Evolutionary conservation across 768 basidiomycete genomes (phyloP), one percentile per base, ranked within the genome.

Genomic region (Lyophyllum decastes): DNA sequence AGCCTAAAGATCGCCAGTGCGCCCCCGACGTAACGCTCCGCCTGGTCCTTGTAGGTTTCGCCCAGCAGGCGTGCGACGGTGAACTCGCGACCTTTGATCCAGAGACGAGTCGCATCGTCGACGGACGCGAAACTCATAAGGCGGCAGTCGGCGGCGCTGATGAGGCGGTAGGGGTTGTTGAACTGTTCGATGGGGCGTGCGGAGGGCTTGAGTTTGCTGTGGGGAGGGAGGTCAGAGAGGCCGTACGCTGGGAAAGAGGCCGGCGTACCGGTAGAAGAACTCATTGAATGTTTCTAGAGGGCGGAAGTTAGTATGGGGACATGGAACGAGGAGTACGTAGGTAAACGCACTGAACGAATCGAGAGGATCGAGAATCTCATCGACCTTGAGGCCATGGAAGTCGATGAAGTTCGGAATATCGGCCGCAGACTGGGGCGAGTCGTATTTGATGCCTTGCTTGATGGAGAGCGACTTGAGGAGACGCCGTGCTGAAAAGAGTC

Each of bases 61-160:
- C 95, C 95, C 0, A 98, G 81, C 34, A 99, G 78, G 1, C 87
- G 81, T 5, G 74, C 81, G 4, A 98, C 80, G 1, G 87, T 88
- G 68, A 98, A 98, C 64, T 97, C 95, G 40, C 94, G 86, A 2
- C 96, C 96, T 67, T 98, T 98, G 75, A 98, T 96, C 96, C 96
- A 98, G 0, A 99, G 75, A 21, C 80, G 78, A 1, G 94, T 97
- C 0, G 96, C 95, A 54, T 93, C 91, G 47, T 73, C 76, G 10
- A 97, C 88, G 0, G 86, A 89, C 70, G 91, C 88, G 71, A 98
- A 99, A 0, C 88, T 85, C 89, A 98, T 95, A 57, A 97, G 81
- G 21, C 96, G 89, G 68, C 92, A 98, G 76, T 99, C 96, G 2
- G 95, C 97, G 19, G 85, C 87, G 55, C 88, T 90, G 55, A 98